Evolutionary conservation across 2,329 filamentous ascomycete genomes (phyloP).

Genomic region (Aspergillus aculeatinus): DNA sequence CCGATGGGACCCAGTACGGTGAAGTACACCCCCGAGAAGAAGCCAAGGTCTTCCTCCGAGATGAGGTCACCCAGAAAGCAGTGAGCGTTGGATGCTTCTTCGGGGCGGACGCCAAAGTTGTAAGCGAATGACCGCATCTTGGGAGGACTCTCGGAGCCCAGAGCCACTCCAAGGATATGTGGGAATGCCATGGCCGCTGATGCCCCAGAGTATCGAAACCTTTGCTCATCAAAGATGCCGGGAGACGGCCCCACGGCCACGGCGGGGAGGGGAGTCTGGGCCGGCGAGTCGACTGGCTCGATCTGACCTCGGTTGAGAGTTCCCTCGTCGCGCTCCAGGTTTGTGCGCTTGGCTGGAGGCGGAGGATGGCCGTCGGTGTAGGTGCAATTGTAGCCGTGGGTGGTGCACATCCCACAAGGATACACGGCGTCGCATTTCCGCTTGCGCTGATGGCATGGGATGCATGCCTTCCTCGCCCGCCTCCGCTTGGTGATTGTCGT

Average conservation of each 20-base stretch:
- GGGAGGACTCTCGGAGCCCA: slow-evolving; percentile 28
- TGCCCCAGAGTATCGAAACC: slow-evolving; percentile 28
- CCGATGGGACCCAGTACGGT: slow-evolving; percentile 21
- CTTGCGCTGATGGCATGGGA: slow-evolving; percentile 35
- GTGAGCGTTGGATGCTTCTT: slow-evolving; percentile 27
- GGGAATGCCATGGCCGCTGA: slow-evolving; percentile 34
- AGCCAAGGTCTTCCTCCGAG: slow-evolving; percentile 25
- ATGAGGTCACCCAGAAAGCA: slow-evolving; percentile 24
- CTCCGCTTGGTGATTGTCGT: slow-evolving; percentile 26
- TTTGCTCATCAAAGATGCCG: slow-evolving; percentile 31
- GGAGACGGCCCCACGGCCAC: slow-evolving; percentile 7
- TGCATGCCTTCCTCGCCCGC: slow-evolving; percentile 32
- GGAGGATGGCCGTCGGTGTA: slow-evolving; percentile 21
- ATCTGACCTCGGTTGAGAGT: neutral
- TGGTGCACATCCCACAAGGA: slow-evolving; percentile 32
- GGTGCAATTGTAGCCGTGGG: slow-evolving; percentile 29
- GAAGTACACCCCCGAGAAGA: slow-evolving; percentile 26
- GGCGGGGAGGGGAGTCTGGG: no score
- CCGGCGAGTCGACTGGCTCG: no score
- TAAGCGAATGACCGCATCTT: slow-evolving; percentile 29
- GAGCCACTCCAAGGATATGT: slow-evolving; percentile 27
- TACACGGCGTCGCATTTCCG: slow-evolving; percentile 33
- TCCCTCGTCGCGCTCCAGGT: slow-evolving; percentile 6
- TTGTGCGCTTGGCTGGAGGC: slow-evolving; percentile 16
- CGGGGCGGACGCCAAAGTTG: slow-evolving; percentile 33